Evolutionary conservation across 768 basidiomycete genomes (phyloP).

Genomic region (Crepidotus variabilis): DNA sequence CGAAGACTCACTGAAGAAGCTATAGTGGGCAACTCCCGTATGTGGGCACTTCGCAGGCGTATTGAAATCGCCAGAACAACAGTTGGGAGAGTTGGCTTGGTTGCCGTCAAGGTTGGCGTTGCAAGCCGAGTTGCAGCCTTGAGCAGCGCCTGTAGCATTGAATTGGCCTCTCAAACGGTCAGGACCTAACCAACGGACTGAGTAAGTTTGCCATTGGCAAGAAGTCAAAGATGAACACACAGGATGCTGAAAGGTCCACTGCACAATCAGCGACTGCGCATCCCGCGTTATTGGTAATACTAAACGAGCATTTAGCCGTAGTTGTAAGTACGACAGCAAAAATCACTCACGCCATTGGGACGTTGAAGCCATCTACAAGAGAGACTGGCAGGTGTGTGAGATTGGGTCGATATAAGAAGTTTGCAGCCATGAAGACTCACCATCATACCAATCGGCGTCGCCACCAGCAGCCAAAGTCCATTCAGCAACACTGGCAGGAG

Average conservation of each 20-base stretch:
- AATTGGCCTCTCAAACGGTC: constrained; percentile 46
- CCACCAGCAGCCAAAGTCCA: constrained; percentile 46
- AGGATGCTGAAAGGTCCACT: constrained; percentile 58
- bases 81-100: constrained; percentile 54
- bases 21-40: constrained; percentile 36
- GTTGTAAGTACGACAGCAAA: background rate
- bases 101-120: constrained; percentile 39
- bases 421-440: constrained; percentile 24
- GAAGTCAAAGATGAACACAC: constrained; percentile 23
- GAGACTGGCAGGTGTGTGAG: constrained; percentile 40
- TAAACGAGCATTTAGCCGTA: constrained; percentile 1
- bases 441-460: constrained; percentile 54
- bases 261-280: constrained; percentile 55
- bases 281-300: constrained; percentile 50
- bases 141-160: constrained; percentile 46
- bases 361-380: constrained; percentile 62
- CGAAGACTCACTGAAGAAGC: constrained; percentile 29
- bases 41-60: constrained; percentile 54
- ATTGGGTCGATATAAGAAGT: background rate
- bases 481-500: constrained; percentile 66
- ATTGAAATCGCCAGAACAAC: constrained; percentile 50
- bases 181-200: constrained; percentile 34
- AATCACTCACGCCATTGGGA: constrained; percentile 36
- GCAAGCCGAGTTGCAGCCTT: constrained; percentile 65
- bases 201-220: background rate